Evolutionary conservation across 306 rosid species (phyloP).

Genomic region (Quercus robur): DNA sequence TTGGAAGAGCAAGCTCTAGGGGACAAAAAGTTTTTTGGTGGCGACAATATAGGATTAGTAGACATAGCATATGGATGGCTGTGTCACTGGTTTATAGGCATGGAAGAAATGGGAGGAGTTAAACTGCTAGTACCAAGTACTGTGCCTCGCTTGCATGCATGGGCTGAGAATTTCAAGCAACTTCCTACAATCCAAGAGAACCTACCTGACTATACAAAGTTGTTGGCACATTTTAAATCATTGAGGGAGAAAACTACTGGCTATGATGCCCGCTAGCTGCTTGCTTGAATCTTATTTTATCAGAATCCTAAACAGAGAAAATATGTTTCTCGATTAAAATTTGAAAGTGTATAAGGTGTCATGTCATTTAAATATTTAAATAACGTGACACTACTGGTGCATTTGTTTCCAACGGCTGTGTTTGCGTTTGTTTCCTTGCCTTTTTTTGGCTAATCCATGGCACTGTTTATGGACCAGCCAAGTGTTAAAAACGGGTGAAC

Average conservation of each 20-base stretch:
- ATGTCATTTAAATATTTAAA: no score
- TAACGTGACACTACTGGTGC: no score
- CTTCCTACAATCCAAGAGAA: conserved; percentile 21
- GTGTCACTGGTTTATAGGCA: conserved; percentile 11
- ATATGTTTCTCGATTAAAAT: no score
- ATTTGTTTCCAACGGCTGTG: no score
- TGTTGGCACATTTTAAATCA: neutral
- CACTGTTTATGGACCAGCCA: no score
- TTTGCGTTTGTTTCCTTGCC: no score
- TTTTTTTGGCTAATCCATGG: no score
- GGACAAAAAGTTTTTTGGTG: conserved; percentile 23
- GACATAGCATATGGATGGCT: conserved; percentile 21
- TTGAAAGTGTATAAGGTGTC: no score
- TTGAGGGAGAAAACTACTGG: neutral
- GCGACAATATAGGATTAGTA: conserved; percentile 20
- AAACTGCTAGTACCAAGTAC: conserved; percentile 5
- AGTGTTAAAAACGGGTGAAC: no score
- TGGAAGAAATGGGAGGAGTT: conserved; percentile 10
- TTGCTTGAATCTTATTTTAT: no score
- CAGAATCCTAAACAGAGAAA: no score
- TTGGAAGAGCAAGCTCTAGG: conserved; percentile 13
- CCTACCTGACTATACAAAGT: conserved; percentile 15
- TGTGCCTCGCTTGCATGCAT: conserved; percentile 18
- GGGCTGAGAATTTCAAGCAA: conserved; percentile 18
- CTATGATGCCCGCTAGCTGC: no score